These are phyloP conservation scores for Phymatotrichopsis omnivora DNA, from an alignment of 2,329 filamentous ascomycete species.

Conservation along the genomic window DNA sequence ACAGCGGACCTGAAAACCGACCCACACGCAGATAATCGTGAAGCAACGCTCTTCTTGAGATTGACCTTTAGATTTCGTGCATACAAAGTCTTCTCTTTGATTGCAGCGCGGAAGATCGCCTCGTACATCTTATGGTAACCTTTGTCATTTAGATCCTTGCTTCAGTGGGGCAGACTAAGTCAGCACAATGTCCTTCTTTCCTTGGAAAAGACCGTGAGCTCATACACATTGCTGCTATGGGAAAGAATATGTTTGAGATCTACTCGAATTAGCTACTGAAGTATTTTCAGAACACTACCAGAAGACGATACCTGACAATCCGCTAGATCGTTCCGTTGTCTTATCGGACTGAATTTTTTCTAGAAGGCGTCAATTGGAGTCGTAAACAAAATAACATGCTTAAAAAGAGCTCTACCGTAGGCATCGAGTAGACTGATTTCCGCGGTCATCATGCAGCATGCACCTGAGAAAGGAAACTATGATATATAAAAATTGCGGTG, in stretches of 20 bases:
- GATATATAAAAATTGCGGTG: no score
- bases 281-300: background rate
- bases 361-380: constrained; percentile 5
- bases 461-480: no score
- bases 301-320: constrained; percentile 24
- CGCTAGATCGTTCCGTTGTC: constrained; percentile 19
- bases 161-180: constrained; percentile 21
- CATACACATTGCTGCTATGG: constrained; percentile 24
- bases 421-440: constrained; percentile 2
- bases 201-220: background rate
- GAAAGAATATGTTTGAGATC: constrained; percentile 27
- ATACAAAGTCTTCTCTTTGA: constrained; percentile 57
- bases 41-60: constrained; percentile 42
- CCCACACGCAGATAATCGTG: constrained; percentile 58
- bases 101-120: constrained; percentile 58
- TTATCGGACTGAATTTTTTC: constrained; percentile 29
- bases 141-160: constrained; percentile 52
- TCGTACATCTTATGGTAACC: constrained; percentile 76
- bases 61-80: constrained; percentile 46
- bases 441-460: constrained; percentile 1
- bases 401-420: background rate
- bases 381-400: background rate
- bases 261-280: constrained; percentile 12
- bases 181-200: constrained; percentile 14
- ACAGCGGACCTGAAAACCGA: constrained; percentile 62